Evolutionary conservation across 2,329 filamentous ascomycete species (phyloP).

Genomic region (Fusarium mangiferae): DNA sequence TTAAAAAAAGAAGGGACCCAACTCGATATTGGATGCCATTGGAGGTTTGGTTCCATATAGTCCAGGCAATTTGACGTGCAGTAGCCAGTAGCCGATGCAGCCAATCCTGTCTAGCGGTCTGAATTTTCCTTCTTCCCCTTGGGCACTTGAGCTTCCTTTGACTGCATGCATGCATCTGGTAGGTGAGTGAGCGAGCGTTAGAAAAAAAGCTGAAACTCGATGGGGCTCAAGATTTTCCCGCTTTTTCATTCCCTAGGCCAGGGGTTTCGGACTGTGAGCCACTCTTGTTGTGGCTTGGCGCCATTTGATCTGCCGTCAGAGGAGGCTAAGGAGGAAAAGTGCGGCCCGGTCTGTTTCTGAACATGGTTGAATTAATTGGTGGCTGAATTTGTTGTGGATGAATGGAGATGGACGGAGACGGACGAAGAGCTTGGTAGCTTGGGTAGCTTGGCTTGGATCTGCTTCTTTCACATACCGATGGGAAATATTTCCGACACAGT

Average conservation of each 20-base stretch:
- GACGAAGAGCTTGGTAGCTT: background rate
- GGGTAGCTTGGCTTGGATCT: constrained; percentile 1
- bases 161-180: constrained; percentile 4
- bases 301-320: constrained; percentile 25
- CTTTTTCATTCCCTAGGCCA: constrained; percentile 15
- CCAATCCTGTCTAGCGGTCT: constrained; percentile 25
- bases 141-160: background rate
- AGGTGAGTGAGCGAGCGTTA: constrained; percentile 6
- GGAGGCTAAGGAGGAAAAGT: constrained; percentile 20
- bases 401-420: background rate
- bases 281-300: constrained; percentile 31
- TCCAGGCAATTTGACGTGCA: constrained; percentile 42
- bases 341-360: constrained; percentile 23
- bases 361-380: constrained; percentile 2
- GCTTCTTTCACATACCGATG: background rate
- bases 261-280: constrained; percentile 22
- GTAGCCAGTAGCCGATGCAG: constrained; percentile 19
- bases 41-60: constrained; percentile 13
- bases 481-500: background rate
- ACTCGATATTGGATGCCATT: constrained; percentile 1
- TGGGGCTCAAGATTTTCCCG: constrained; percentile 15
- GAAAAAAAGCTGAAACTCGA: constrained; percentile 36
- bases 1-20: constrained; percentile 41
- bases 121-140: background rate
- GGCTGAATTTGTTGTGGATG: constrained; percentile 12